These are phyloP conservation scores for Claviceps purpurea DNA, from an alignment of 2,329 filamentous ascomycete species.

Conservation along the genomic window DNA sequence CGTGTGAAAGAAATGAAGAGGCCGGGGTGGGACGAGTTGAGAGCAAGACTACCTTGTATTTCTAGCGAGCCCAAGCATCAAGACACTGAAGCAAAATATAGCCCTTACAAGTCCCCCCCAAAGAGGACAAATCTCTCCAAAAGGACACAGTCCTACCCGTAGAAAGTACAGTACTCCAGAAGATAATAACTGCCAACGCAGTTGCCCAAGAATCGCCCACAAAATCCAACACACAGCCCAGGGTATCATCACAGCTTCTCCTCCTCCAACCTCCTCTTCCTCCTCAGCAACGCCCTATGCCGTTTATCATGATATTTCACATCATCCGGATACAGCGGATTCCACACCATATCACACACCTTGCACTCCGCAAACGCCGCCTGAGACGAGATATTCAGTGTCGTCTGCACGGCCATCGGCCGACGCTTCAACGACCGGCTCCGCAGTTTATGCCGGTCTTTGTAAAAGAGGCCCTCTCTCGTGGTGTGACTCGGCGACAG, in stretches of 20 bases:
- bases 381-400: constrained; percentile 28
- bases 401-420: constrained; percentile 24
- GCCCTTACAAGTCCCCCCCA: too few relatives aligned
- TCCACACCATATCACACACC: constrained; percentile 29
- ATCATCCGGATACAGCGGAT: constrained; percentile 29
- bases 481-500: not conserved
- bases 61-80: too few relatives aligned
- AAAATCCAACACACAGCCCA: too few relatives aligned
- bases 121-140: too few relatives aligned
- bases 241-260: constrained; percentile 8
- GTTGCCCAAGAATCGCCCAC: too few relatives aligned
- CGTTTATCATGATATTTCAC: constrained; percentile 28
- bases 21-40: too few relatives aligned
- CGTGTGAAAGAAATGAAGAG: too few relatives aligned
- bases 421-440: not conserved
- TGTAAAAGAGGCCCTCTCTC: not conserved
- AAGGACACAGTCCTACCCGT: too few relatives aligned
- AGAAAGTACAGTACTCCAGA: too few relatives aligned
- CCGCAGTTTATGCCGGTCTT: constrained; percentile 1
- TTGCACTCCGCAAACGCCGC: constrained; percentile 30
- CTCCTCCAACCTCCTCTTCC: constrained; percentile 12
- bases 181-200: too few relatives aligned
- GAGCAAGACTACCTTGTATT: too few relatives aligned
- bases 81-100: too few relatives aligned
- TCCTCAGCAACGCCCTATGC: constrained; percentile 21